Conservation (phyloP, 169 alveolate genomes). For the Plasmodium inui region DNA sequence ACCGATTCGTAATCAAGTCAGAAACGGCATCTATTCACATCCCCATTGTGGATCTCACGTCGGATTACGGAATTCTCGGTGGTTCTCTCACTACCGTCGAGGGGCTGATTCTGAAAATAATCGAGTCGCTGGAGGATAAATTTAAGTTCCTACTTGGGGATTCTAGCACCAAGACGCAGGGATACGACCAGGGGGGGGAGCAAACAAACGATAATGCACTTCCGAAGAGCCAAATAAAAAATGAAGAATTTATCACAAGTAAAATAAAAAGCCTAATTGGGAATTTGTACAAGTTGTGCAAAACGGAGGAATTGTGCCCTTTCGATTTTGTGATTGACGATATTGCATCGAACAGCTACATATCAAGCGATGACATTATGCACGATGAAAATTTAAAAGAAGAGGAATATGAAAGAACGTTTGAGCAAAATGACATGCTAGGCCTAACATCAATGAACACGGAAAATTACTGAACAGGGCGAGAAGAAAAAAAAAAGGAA, state of each 20-base stretch:
- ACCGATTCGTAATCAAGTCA: slow-evolving; percentile 95
- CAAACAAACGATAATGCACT: slow-evolving; percentile 3
- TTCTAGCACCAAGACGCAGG: slow-evolving; percentile 82
- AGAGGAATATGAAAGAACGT: slow-evolving; percentile 92
- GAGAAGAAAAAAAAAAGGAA: neutral
- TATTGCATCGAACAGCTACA: slow-evolving; percentile 93
- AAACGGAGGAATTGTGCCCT: slow-evolving; percentile 71
- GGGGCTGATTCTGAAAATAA: slow-evolving; percentile 92
- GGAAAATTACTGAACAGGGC: slow-evolving; percentile 80
- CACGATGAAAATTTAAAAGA: slow-evolving; percentile 84
- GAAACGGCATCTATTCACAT: slow-evolving; percentile 93
- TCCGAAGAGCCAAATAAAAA: neutral
- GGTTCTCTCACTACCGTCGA: slow-evolving; percentile 93
- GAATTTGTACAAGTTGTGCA: slow-evolving; percentile 56
- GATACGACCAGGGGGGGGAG: slow-evolving; percentile 77
- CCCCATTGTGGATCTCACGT: slow-evolving; percentile 95
- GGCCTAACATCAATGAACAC: slow-evolving; percentile 95
- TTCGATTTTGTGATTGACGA: slow-evolving; percentile 93
- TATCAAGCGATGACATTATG: slow-evolving; percentile 85
- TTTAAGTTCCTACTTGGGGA: slow-evolving; percentile 96
- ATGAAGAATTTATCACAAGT: slow-evolving; percentile 12
- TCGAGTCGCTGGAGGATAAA: slow-evolving; percentile 86
- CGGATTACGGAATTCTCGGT: slow-evolving; percentile 90
- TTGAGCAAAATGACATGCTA: slow-evolving; percentile 94
- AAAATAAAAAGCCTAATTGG: slow-evolving; percentile 44